These are phyloP conservation scores for Penicillium olsonii DNA, from an alignment of 2,329 filamentous ascomycete species.

Conservation along the genomic window DNA sequence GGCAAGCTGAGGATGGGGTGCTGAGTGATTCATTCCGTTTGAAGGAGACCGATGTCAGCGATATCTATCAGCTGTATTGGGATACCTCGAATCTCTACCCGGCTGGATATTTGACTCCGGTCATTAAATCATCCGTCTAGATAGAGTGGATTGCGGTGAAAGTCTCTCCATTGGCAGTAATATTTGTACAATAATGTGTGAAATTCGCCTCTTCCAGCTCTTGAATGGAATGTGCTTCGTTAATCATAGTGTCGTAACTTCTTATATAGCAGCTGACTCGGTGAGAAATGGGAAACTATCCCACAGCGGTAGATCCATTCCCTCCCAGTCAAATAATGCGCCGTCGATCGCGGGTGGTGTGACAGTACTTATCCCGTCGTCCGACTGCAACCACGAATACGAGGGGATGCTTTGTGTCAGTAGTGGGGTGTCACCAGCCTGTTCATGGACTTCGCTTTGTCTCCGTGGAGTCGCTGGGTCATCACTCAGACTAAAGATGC, in stretches of 20 bases:
- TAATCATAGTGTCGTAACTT: not conserved
- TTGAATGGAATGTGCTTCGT: not conserved
- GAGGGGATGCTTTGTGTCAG: constrained; percentile 9
- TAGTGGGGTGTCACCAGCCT: constrained; percentile 5
- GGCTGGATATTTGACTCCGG: constrained; percentile 9
- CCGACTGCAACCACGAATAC: constrained; percentile 19
- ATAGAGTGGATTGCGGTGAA: too few species aligned
- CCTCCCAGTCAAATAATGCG: constrained; percentile 31
- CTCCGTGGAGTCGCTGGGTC: constrained; percentile 11
- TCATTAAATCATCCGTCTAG: constrained; percentile 12
- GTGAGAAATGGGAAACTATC: constrained; percentile 38
- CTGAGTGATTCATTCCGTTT: constrained; percentile 20
- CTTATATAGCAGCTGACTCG: constrained; percentile 21
- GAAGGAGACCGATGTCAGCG: constrained; percentile 16
- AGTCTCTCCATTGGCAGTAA: too few species aligned
- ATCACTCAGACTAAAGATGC: constrained; percentile 37
- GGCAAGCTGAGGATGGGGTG: constrained; percentile 11
- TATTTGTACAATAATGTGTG: too few species aligned
- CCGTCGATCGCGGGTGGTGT: constrained; percentile 20
- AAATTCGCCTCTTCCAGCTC: too few species aligned
- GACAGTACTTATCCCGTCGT: constrained; percentile 9
- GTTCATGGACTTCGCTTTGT: constrained; percentile 4
- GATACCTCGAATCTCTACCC: constrained; percentile 21
- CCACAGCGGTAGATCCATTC: constrained; percentile 38
- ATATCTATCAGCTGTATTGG: constrained; percentile 21